These are phyloP conservation scores for Suillus plorans DNA, from an alignment of 768 basidiomycete species.

Conservation along the genomic window DNA sequence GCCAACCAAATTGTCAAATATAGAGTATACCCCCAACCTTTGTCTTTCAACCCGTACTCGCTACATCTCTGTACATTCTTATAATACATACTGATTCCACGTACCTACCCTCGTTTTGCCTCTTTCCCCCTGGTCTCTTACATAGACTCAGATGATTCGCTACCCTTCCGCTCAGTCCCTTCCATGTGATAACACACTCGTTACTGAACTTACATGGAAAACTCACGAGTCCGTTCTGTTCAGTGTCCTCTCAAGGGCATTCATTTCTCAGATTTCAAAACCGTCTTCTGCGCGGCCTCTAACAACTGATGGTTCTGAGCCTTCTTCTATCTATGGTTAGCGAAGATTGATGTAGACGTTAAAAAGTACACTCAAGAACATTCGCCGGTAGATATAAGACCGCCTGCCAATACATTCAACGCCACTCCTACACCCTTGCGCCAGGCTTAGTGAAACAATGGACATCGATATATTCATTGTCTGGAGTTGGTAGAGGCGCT, in stretches of 20 bases:
- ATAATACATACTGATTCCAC: not conserved
- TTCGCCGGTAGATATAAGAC: not conserved
- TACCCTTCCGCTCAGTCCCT: not conserved
- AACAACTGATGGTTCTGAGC: not conserved
- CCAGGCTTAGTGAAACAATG: not conserved
- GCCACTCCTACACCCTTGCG: not conserved
- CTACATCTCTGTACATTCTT: not conserved
- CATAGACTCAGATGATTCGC: not conserved
- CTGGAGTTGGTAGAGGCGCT: not conserved
- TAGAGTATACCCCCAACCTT: not conserved
- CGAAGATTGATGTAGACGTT: too few species aligned
- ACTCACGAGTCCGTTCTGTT: not conserved
- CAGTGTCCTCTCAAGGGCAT: not conserved
- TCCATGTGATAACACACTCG: not conserved
- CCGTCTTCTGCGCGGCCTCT: not conserved
- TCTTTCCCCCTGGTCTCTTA: not conserved
- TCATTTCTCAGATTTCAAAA: not conserved
- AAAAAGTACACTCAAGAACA: not conserved
- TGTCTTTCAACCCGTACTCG: not conserved
- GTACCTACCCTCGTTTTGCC: not conserved
- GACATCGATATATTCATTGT: not conserved
- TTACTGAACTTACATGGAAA: not conserved
- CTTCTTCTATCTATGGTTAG: not conserved
- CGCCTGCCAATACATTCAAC: not conserved
- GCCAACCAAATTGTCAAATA: not conserved